Evolutionary conservation across 306 rosid genomes (phyloP).

Genomic region (Trichosanthes truncata): DNA sequence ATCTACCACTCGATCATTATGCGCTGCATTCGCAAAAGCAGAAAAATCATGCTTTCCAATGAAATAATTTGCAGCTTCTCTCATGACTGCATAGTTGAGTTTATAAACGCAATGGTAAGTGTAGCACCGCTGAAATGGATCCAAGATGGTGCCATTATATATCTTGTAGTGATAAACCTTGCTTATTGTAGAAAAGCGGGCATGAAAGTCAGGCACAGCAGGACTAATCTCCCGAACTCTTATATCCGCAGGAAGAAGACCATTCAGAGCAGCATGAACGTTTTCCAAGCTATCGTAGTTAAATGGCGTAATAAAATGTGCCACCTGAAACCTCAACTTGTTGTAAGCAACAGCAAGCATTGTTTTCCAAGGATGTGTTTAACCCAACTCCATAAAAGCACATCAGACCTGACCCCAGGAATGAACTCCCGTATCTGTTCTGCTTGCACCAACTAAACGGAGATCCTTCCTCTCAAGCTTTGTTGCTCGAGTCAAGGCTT

Average conservation of each 20-base stretch:
- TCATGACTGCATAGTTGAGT: slow-evolving; percentile 58
- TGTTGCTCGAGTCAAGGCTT: slow-evolving; percentile 52
- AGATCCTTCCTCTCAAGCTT: slow-evolving; percentile 76
- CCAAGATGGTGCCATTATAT: slow-evolving; percentile 69
- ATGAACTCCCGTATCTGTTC: slow-evolving; percentile 90
- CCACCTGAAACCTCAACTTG: slow-evolving; percentile 59
- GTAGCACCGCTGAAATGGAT: slow-evolving; percentile 67
- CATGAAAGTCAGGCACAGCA: slow-evolving; percentile 69
- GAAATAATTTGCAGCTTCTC: slow-evolving; percentile 69
- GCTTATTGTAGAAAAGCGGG: slow-evolving; percentile 78
- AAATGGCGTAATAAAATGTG: slow-evolving; percentile 80
- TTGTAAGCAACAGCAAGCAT: slow-evolving; percentile 14
- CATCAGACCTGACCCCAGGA: slow-evolving; percentile 92
- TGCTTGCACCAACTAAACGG: slow-evolving; percentile 69
- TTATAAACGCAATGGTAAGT: slow-evolving; percentile 65
- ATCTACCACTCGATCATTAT: slow-evolving; percentile 48
- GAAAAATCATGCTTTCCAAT: slow-evolving; percentile 85
- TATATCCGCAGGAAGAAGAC: slow-evolving; percentile 83
- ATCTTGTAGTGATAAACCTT: slow-evolving; percentile 90
- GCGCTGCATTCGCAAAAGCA: slow-evolving; percentile 78
- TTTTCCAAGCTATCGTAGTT: slow-evolving; percentile 54
- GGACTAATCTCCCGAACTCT: slow-evolving; percentile 79
- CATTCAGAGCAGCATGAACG: slow-evolving; percentile 68
- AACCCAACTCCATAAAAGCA: slow-evolving; percentile 12
- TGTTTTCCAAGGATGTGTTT: neutral